Evolutionary conservation across 1,284 basidiomycete genomes (phyloP), one percentile per base, ranked within the genome.

Genomic region (Psilocybe mexicana): DNA sequence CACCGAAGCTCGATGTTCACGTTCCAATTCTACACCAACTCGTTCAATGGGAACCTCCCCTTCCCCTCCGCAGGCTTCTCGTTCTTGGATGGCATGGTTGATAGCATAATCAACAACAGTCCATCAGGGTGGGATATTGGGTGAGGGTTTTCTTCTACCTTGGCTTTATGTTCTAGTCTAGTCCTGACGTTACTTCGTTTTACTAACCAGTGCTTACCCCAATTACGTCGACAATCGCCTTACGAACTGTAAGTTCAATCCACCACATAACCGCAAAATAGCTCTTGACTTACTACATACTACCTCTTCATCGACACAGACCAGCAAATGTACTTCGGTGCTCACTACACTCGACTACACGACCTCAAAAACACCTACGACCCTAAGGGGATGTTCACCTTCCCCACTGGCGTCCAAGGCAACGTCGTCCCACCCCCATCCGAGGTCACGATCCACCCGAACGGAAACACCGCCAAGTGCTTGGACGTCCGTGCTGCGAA

Each of bases 1-100:
- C 72, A 74, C 54, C 66, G 76, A 7, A 68, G 68, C 54, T 69
- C 72, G 1, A 57, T 74, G 43, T 77, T 74, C 57, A 73, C 57
- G 3, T 69, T 77, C 35, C 76, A 78, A 59, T 58, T 76, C 33
- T 76, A 58, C 48, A 10, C 47, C 23, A 33, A 53, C 43, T 35
- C 52, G 28, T 33, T 53, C 28, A 42, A 33, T 43, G 23, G 30
- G 38, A 40, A 52, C 30, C 25, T 42, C 18, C 42, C 57, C 42
- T 45, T 38, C 42, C 30, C 52, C 26, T 36, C 57, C 30, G 25
- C 45, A 26, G 59, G 55, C 0, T 51, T 57, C 7, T 26, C 46
- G 6, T 44, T 52, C 26, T 43, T 47, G 30, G 54, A 57, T 38
- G 47, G 52, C 11, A 52, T 63, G 59, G 62, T 61, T 0, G 61